These are phyloP conservation scores for Dioscorea cayenensis DNA, from an alignment of 116 monocot genomes.

Conservation along the genomic window DNA sequence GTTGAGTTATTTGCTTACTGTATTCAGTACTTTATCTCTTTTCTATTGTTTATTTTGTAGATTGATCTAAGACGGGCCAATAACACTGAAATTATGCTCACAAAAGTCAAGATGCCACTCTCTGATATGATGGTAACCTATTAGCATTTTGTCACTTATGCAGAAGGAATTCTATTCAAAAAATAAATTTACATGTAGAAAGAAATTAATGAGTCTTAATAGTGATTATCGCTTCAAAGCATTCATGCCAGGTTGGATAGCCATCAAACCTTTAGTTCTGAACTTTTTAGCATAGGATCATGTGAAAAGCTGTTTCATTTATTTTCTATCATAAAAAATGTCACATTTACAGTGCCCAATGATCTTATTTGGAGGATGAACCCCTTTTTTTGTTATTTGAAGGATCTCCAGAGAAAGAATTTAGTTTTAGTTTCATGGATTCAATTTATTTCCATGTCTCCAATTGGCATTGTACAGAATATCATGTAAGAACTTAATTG, in stretches of 20 bases:
- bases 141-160: conserved; percentile 1
- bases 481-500: no score
- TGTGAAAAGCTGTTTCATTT: background rate
- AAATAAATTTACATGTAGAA: background rate
- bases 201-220: background rate
- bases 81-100: conserved; percentile 95
- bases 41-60: conserved; percentile 33
- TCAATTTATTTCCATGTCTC: no score
- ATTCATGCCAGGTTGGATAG: background rate
- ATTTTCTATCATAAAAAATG: background rate
- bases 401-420: no score
- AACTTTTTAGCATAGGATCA: background rate
- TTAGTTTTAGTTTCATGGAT: no score
- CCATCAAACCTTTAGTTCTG: background rate
- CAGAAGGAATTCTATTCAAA: background rate
- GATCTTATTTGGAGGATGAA: no score
- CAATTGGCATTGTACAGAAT: no score
- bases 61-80: conserved; percentile 81
- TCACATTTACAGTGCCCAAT: background rate
- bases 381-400: no score
- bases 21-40: background rate
- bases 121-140: conserved; percentile 86
- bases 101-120: conserved; percentile 93
- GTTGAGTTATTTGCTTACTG: background rate
- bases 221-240: background rate